Percentiles rank a stretch among this genome's conserved stretches.
These are phyloP conservation scores for Ogataea thermomethanolica DNA, from an alignment of 805 yeast species.

Conservation along the genomic window DNA sequence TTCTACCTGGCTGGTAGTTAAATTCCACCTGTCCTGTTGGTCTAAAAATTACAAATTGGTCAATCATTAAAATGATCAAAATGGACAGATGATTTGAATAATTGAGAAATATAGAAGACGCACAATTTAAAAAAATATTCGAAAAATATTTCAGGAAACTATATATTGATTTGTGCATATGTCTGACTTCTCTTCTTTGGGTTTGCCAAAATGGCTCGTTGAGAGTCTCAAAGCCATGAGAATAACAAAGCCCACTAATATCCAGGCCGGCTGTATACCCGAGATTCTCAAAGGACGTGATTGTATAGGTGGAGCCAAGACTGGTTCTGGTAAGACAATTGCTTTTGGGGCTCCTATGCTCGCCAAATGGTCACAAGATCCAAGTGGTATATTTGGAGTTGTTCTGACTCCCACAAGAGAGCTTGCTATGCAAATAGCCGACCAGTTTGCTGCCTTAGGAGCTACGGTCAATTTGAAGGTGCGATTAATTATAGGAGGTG, in stretches of 20 bases:
- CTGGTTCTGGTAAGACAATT: slow-evolving; percentile 97
- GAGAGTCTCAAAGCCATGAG: slow-evolving; percentile 82
- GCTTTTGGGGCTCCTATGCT: slow-evolving; percentile 98
- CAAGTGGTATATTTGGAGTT: slow-evolving; percentile 86
- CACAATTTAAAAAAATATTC: too few relatives aligned
- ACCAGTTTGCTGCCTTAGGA: slow-evolving; percentile 92
- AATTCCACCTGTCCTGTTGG: slow-evolving; percentile 52
- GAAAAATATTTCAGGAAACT: not conserved
- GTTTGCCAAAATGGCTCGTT: slow-evolving; percentile 80
- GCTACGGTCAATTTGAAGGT: slow-evolving; percentile 81
- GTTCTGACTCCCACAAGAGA: slow-evolving; percentile 92
- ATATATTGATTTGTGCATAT: slow-evolving; percentile 6
- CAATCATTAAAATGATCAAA: slow-evolving; percentile 36
- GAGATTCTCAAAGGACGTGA: slow-evolving; percentile 77
- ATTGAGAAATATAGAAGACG: too few relatives aligned
- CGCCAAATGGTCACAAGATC: slow-evolving; percentile 92
- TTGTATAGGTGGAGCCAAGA: slow-evolving; percentile 97
- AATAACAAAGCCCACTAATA: slow-evolving; percentile 77
- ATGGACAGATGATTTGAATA: not conserved
- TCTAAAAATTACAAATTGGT: slow-evolving; percentile 47
- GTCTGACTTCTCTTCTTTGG: slow-evolving; percentile 42
- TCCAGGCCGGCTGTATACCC: slow-evolving; percentile 88
- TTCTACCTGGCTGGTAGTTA: slow-evolving; percentile 39
- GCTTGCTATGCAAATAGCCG: slow-evolving; percentile 93
- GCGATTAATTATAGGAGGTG: slow-evolving; percentile 91